Evolutionary conservation across 2,329 filamentous ascomycete species (phyloP), one percentile per base, ranked within the genome.

Genomic region (Orbilia oligospora): DNA sequence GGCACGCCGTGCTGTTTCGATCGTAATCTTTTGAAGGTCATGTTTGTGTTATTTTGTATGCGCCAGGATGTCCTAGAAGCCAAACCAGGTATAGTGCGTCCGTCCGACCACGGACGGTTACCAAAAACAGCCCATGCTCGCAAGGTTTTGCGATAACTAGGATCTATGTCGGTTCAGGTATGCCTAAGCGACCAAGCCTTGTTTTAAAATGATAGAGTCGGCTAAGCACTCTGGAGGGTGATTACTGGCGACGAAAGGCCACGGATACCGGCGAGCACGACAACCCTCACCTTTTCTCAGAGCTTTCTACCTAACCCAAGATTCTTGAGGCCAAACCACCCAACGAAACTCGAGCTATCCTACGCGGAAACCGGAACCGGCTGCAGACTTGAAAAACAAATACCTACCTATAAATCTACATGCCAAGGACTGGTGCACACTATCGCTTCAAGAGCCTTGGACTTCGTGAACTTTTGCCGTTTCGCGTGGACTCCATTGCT

Each of bases 201-300:
- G 49, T 51, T 56, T 58, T 65, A 33, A 44, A 12, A 55, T 55
- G 30, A 66, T 51, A 73, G 66, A 73, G 30, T 67, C 70, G 70
- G 70, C 49, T 73, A 73, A 24, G 33, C 20, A 4, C 67, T 51
- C 61, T 67, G 49, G 61, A 61, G 27, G 58, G 70, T 56, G 48
- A 58, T 30, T 73, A 27, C 53, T 75, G 71, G 71, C 71, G 71
- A 69, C 55, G 63, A 63, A 30, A 55, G 63, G 71, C 30, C 53
- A 68, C 66, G 30, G 20, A 64, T 68, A 69, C 61, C 70, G 41
- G 68, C 44, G 56, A 38, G 18, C 36, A 51, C 53, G 18, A 66
- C 70, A 73, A 66, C 36, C 65, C 49, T 33, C 51, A 20, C 51
- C n/a, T 20, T 55, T 53, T 51, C n/a, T 4, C 18, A 41, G 33